Evolutionary conservation across 2,329 filamentous ascomycete genomes (phyloP), one percentile per base, ranked within the genome.

Genomic region (Colletotrichum plurivorum): DNA sequence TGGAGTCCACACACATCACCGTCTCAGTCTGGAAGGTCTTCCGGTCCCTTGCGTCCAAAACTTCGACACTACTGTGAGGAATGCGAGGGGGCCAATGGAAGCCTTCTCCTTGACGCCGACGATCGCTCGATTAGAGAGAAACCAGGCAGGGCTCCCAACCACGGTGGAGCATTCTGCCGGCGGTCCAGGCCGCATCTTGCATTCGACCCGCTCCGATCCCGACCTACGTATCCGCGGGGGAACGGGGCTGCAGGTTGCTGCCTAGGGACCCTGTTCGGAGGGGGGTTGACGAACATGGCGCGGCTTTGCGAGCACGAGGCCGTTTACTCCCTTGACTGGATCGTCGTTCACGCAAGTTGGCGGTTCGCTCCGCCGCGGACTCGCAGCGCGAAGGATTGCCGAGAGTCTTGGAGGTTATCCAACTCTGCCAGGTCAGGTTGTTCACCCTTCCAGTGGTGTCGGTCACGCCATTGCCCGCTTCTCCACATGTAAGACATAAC

Each of bases 1-100:
- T 36, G 31, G 31, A 36, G 31, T 36, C 31, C 10, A 36, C 9
- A 36, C 31, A 36, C 7, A 36, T 9, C 31, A 41, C 20, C 31
- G 15, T 60, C 57, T 16, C 31, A 49, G 9, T 39, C n/a, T n/a
- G 13, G 13, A 49, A 36, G 31, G 31, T 36, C 31, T 18, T 45
- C 46, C 20, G 10, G 12, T 53, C 58, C 58, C 58, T 61, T 61
- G 58, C 58, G 22, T 43, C 58, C 16, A 22, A 18, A 15, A 20
- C 36, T 20, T 52, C 48, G 31, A 53, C 48, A 25, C 36, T 25
- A 20, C 31, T 18, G 20, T 13, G 31, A 43, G 22, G 36, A 53
- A 43, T 61, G 58, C 58, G 58, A 61, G n/a, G 22, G 48, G 25
- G 22, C 57, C 57, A 60, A 60, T 60, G 3, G 31, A 48, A 49